Evolutionary conservation across 2,329 filamentous ascomycete genomes (phyloP), one percentile per base, ranked within the genome.

Genomic region (Ascochyta clinopodiicola): DNA sequence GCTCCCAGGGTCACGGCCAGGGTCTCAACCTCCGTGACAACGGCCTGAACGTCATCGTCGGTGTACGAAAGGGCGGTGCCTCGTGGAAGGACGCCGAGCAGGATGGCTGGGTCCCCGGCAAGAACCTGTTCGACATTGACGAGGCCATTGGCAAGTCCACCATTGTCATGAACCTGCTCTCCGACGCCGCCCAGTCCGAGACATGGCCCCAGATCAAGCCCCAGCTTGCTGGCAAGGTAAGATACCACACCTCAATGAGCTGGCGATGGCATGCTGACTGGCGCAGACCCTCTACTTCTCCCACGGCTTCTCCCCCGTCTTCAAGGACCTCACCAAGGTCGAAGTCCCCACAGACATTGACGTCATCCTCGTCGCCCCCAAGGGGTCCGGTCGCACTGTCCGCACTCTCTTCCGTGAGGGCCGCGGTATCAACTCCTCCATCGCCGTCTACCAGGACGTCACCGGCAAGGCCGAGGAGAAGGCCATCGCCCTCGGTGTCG

Each of bases 21-120:
- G 96, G 95, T 79, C 91, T 99, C 64, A 99, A 99, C 88, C 90
- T 99, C 78, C 94, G 95, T 81, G 95, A 99, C 87, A 97, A 99
- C 84, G 95, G 95, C 78, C 87, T 99, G 71, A 98, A 98, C 80
- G 95, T 99, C 82, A 97, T 99, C 77, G 86, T 99, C 73, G 95
- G 95, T 85, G 95, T 99, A 77, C 91, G 95, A 77, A 98, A 98
- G 89, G 89, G 95, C 81, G 95, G 95, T 78, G 88, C 93, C 78
- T 98, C 95, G 71, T 99, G 95, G 95, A 92, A 96, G 83, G 95
- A 99, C 80, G 95, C 95, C 72, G 80, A 91, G 75, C 88, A 96
- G 82, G 95, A 99, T 81, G 95, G 95, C 82, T 99, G 95, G 95
- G 88, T 98, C 56, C 89, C 92, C 75, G 95, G 93, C 80, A 96